Conservation (phyloP, 768 basidiomycete genomes). For the Pleurotus pulmonarius region DNA sequence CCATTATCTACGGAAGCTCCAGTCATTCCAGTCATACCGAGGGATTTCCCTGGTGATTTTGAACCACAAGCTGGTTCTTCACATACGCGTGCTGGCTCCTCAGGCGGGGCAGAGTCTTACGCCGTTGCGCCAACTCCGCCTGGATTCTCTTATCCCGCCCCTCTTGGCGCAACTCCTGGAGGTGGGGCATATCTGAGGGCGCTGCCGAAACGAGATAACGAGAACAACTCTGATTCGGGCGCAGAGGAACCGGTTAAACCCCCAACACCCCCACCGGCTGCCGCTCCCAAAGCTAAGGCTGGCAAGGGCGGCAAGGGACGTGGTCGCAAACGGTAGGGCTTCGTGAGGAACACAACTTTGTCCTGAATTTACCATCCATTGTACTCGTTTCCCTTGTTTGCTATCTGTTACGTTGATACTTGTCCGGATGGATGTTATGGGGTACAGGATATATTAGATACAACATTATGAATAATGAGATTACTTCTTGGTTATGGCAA, state of each 20-base stretch:
- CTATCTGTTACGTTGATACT: no score
- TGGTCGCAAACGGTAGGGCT: no score
- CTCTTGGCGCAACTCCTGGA: neutral
- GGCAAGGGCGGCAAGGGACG: no score
- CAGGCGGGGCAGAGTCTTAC: neutral
- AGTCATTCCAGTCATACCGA: neutral
- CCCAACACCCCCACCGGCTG: no score
- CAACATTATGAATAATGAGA: no score
- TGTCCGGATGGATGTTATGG: no score
- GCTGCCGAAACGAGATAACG: neutral
- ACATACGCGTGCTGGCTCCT: neutral
- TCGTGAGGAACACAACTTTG: no score
- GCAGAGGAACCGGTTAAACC: neutral
- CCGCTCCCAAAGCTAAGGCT: no score
- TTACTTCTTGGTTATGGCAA: neutral
- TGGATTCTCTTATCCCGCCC: conserved; percentile 5
- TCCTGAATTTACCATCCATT: no score
- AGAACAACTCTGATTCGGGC: neutral
- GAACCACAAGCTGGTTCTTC: neutral
- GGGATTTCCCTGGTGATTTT: neutral
- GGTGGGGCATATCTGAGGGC: neutral
- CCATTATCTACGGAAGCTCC: neutral
- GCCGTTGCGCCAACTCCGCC: conserved; percentile 1
- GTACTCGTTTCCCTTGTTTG: no score
- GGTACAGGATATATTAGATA: no score